Evolutionary conservation across 192 early-diverging fungal genomes (phyloP).

Genomic region (Podila verticillata): DNA sequence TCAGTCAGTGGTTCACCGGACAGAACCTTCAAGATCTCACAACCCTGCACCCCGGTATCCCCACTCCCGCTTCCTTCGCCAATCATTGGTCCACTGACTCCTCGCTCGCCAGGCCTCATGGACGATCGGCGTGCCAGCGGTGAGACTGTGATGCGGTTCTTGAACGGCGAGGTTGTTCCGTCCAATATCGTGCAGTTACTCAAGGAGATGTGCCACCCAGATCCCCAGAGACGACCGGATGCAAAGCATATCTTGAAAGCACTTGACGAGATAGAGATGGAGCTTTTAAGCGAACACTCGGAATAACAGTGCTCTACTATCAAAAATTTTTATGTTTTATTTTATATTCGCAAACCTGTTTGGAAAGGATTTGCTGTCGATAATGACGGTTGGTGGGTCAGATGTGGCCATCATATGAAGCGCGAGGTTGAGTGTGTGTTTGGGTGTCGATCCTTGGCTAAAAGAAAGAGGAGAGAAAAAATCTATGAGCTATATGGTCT

Average conservation of each 20-base stretch:
- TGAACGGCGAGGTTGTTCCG: conserved; percentile 45
- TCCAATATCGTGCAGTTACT: conserved; percentile 21
- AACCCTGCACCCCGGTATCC: conserved; percentile 33
- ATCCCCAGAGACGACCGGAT: conserved; percentile 24
- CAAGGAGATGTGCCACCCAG: conserved; percentile 44
- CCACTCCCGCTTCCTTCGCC: conserved; percentile 39
- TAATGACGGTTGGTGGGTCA: conserved; percentile 29
- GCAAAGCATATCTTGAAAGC: conserved; percentile 15
- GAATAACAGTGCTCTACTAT: too few relatives aligned
- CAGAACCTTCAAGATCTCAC: not conserved
- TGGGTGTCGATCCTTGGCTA: conserved; percentile 47
- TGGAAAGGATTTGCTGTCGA: conserved; percentile 34
- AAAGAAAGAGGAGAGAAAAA: not conserved
- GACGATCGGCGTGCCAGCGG: conserved; percentile 39
- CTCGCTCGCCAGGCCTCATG: conserved; percentile 12
- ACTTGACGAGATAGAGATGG: conserved; percentile 18
- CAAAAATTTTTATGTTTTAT: not conserved
- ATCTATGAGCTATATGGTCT: not conserved
- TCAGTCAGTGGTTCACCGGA: not conserved
- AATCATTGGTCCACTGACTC: conserved; percentile 11
- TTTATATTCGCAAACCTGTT: conserved; percentile 27
- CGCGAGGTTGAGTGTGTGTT: conserved; percentile 46
- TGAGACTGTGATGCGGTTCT: conserved; percentile 41
- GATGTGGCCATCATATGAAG: conserved; percentile 48
- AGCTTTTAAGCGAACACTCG: not conserved